Base-by-base conservation (phyloP, 2,329 filamentous ascomycete genomes). In the Apiospora malaysiana region DNA sequence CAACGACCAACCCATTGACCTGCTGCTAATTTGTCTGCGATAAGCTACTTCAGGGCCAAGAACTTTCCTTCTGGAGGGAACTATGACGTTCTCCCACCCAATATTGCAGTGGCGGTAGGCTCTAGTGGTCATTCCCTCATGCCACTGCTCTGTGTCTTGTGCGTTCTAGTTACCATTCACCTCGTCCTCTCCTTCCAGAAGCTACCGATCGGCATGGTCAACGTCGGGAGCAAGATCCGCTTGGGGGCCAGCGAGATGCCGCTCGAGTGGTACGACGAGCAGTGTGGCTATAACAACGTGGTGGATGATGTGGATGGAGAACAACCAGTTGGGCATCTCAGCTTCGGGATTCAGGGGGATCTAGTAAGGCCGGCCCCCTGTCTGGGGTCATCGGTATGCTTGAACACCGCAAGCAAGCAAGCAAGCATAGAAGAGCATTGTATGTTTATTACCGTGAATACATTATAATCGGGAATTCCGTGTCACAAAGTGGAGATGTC, bases 171-270 rank as follows among this genome's bases (percentile, higher is more conserved):
- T 9, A 49, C 47, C 47, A 12, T 49, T 21, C 76, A 74, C 2
- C 42, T 73, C 5, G 14, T 73, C 14, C 49, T 77, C 5, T 69
- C 73, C 47, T 43, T 71, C 10, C 73, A 71, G 14, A 70, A 56
- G 8, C 71, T 77, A 7, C 74, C 76, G 2, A 8, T 67, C 1
- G 72, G 73, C 18, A 76, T 74, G 46, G 46, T 72, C 2, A 70
- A 68, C 21, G 66, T 74, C 4, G 75, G 75, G 4, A 73, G 71
- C 69, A 72, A 69, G 70, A 69, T 76, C 21, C 74, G 73, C 45
- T 76, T 74, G 75, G 74, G 75, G 47, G 70, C 75, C 63, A 72
- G 75, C 3, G n/a, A 68, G 66, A 76, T 76, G 72, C 72, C 73
- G 4, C 71, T 70, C 2, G 73, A 73, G 27, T 75, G 74, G 74